These are phyloP conservation scores for Arthrobotrys entomopaga DNA, from an alignment of 2,329 filamentous ascomycete genomes.

Conservation along the genomic window DNA sequence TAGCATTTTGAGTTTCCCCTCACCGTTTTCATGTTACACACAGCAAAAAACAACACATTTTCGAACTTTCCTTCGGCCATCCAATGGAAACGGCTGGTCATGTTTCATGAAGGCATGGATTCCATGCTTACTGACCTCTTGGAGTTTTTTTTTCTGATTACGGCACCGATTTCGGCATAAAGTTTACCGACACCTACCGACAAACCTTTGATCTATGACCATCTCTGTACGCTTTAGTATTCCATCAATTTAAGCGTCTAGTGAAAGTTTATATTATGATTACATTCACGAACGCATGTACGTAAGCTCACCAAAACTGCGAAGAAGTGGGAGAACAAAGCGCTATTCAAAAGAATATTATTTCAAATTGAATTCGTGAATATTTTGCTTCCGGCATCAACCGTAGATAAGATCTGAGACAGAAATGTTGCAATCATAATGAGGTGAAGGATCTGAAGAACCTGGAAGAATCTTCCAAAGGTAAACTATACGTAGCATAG, in stretches of 20 bases:
- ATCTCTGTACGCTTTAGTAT: too few relatives aligned
- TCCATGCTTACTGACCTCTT: constrained; percentile 7
- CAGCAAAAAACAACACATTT: constrained; percentile 50
- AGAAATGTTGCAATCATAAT: not conserved
- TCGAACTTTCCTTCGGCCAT: not conserved
- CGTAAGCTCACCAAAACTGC: too few relatives aligned
- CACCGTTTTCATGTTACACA: constrained; percentile 41
- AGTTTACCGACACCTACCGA: not conserved
- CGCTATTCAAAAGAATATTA: too few relatives aligned
- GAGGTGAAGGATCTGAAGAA: constrained; percentile 37
- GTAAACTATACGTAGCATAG: not conserved
- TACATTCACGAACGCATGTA: too few relatives aligned
- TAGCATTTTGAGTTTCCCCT: constrained; percentile 24
- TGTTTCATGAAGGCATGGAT: constrained; percentile 51
- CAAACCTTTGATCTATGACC: too few relatives aligned
- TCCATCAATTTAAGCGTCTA: too few relatives aligned
- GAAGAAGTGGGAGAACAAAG: too few relatives aligned
- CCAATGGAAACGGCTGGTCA: constrained; percentile 12
- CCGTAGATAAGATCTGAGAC: not conserved
- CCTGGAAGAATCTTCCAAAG: constrained; percentile 17
- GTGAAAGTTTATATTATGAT: not conserved
- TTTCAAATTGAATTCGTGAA: too few relatives aligned
- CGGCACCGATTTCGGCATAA: constrained; percentile 14
- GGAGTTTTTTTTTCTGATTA: constrained; percentile 22
- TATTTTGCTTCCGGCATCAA: not conserved